Evolutionary conservation across 106 monocot species (phyloP).

Genomic region (Narthecium ossifragum): DNA sequence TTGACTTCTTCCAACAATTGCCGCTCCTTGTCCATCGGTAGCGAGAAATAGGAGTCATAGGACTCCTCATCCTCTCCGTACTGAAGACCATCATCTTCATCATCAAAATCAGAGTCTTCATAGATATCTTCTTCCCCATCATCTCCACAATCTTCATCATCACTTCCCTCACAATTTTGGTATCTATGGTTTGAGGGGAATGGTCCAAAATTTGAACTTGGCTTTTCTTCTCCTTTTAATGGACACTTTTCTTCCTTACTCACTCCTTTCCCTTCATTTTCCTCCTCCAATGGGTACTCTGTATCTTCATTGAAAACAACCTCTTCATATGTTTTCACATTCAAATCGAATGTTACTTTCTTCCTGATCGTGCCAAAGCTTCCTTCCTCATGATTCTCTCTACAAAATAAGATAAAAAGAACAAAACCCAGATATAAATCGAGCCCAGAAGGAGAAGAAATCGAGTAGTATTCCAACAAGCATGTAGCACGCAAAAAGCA

Average conservation of each 20-base stretch:
- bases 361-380: slow-evolving; percentile 30
- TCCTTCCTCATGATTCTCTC: slow-evolving; percentile 21
- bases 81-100: background rate
- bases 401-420: slow-evolving; percentile 8
- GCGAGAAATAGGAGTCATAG: slow-evolving; percentile 68
- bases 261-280: slow-evolving; percentile 8
- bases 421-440: background rate
- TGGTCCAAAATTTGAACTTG: background rate
- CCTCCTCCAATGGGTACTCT: background rate
- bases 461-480: no score
- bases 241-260: slow-evolving; percentile 13
- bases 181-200: slow-evolving; percentile 59
- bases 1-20: slow-evolving; percentile 23
- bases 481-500: background rate
- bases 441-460: background rate
- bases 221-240: background rate
- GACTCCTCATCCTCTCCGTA: slow-evolving; percentile 56
- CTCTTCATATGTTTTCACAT: slow-evolving; percentile 49
- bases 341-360: slow-evolving; percentile 80
- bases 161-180: slow-evolving; percentile 38
- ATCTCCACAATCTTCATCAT: slow-evolving; percentile 12
- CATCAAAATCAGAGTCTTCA: slow-evolving; percentile 35
- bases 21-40: slow-evolving; percentile 42
- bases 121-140: slow-evolving; percentile 9
- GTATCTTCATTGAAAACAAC: background rate